phyloP scores from a whole-genome alignment of 441 rosid genomes.

The Erysimum cheiri region DNA sequence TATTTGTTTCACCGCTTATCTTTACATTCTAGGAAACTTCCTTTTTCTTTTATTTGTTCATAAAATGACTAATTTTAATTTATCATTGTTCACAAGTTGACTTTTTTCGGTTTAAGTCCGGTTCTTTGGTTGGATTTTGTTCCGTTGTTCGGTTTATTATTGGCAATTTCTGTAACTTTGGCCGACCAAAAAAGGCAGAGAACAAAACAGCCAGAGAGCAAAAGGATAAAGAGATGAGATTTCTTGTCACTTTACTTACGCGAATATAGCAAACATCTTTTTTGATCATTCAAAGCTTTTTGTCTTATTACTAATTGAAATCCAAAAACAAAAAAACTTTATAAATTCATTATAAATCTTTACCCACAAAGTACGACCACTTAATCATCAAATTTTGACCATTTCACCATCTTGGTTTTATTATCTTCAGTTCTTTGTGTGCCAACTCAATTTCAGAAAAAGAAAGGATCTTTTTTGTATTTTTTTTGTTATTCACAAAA shows the following conservation, averaged over 20 bases:
- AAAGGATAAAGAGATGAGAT: conserved; percentile 31
- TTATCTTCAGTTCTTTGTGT: conserved; percentile 28
- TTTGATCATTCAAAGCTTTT: conserved; percentile 26
- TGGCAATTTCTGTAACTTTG: not conserved
- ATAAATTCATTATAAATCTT: conserved; percentile 20
- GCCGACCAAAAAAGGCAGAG: conserved; percentile 35
- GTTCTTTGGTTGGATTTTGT: not conserved
- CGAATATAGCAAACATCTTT: conserved; percentile 31
- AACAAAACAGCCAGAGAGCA: conserved; percentile 22
- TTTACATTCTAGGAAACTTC: conserved; percentile 30
- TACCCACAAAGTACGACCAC: conserved; percentile 16
- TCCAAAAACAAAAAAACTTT: conserved; percentile 2
- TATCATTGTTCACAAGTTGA: not conserved
- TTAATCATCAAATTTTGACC: conserved; percentile 31
- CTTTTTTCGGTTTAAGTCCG: conserved; percentile 13
- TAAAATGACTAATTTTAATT: not conserved
- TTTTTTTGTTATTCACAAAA: conserved; percentile 21
- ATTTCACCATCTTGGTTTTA: conserved; percentile 42
- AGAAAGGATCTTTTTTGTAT: conserved; percentile 14
- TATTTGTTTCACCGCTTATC: conserved; percentile 16
- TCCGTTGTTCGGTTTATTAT: not conserved
- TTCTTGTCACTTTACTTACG: conserved; percentile 31
- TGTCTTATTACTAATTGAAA: conserved; percentile 17
- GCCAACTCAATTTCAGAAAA: conserved; percentile 27
- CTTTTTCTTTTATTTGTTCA: not conserved